Evolutionary conservation across 441 rosid genomes (phyloP), one percentile per base, ranked within the genome.

Genomic region (Lepidium campestre): DNA sequence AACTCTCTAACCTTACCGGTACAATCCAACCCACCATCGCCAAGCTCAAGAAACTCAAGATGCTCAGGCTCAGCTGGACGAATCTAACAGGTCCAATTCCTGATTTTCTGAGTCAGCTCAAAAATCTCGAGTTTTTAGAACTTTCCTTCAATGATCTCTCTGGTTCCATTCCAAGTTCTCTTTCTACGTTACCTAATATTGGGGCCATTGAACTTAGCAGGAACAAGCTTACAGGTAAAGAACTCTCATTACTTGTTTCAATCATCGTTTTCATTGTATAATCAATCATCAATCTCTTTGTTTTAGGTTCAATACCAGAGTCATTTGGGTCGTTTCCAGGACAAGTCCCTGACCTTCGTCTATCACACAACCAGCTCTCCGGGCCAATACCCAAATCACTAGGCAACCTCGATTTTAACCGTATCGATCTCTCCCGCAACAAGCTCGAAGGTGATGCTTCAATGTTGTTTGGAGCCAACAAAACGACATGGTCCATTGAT

Each of bases 1-100:
- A 82, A 35, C 81, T 81, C 41, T 10, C 82, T 14, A 78, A 86
- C 70, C 70, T 88, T 65, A 86, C 88, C 1, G 92, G 95, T 29
- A 58, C 70, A 1, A 75, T 86, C 40, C 95, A 49, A 46, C 47
- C 83, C 3, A 37, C 81, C 67, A 78, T 88, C 36, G 67, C 81
- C 35, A 82, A 80, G 60, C 91, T 88, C 68, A 67, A 75, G 55
- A 49, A 75, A 32, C 88, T 88, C 34, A 63, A 7, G 0, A 44
- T 0, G 39, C 88, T 86, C 10, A 48, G 79, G 35, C 84, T 84
- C 15, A 77, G 73, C 76, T 68, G 79, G 78, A 70, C 78, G 10
- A 81, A 79, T 52, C 77, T 86, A 27, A 75, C 91, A 0, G 86
- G 89, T 15, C 32, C 84, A 1, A 57, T 86, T 8, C 95, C 91